Evolutionary conservation across 2,329 filamentous ascomycete genomes (phyloP), one percentile per base, ranked within the genome.

Genomic region (Cladosporium sp.): DNA sequence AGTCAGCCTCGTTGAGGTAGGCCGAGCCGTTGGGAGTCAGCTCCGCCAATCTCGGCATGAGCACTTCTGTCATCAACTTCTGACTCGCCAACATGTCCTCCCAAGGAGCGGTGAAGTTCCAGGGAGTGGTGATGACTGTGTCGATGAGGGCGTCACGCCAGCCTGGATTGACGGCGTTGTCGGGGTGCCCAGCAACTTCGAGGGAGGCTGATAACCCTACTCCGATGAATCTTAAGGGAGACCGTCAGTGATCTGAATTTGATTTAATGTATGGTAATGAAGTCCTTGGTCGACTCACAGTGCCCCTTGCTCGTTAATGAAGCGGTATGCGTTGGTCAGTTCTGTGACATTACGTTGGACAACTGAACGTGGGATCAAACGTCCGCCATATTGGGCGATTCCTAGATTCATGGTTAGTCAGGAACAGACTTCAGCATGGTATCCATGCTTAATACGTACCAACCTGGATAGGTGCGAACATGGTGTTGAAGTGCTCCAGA

Each of bases 131-230:
- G 33, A 80, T 75, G 12, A 79, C 72, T 5, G 77, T 75, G 62
- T 76, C 71, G 46, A 77, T 72, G 37, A 78, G 53, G 1, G 77
- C 74, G 23, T 77, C 72, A 59, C 80, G 75, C 74, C 78, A 78
- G 10, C 74, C 76, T 0, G 79, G 76, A 65, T 78, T 76, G 21
- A 82, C 77, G 23, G 80, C 74, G 64, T 80, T 81, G 62, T 75
- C 68, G 5, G 76, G 73, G 55, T 74, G 67, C 52, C 77, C 75
- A 10, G 33, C 11, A 14, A 35, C 33, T 35, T 35, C 33, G 33
- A 35, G 33, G 33, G 33, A 35, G 11, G 33, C 33, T 14, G 33
- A 35, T 35, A 35, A 35, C 14, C 33, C 33, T 35, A 35, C 33
- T 11, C 33, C 33, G 12, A 35, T 35, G 33, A 35, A 35, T 4